These are phyloP conservation scores for Fusarium sp. DNA, from an alignment of 2,329 filamentous ascomycete genomes.

Conservation along the genomic window DNA sequence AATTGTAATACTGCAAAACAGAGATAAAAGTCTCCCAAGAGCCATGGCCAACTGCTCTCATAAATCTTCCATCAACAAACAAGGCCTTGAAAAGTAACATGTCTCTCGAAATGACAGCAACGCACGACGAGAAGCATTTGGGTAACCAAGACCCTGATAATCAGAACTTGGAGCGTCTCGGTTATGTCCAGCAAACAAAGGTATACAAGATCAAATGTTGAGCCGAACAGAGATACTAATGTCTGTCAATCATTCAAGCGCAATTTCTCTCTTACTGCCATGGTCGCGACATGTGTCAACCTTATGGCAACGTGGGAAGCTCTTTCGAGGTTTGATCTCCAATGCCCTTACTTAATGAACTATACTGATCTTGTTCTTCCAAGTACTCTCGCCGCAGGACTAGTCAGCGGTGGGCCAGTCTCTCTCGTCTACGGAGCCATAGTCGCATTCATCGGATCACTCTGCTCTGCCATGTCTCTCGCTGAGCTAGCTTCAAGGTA, in stretches of 20 bases:
- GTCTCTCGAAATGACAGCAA: not conserved
- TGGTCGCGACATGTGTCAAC: slow-evolving; percentile 21
- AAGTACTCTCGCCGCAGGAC: slow-evolving; percentile 29
- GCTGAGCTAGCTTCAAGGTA: slow-evolving; percentile 28
- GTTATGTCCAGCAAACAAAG: not conserved
- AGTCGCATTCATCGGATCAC: slow-evolving; percentile 14
- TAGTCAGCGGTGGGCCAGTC: slow-evolving; percentile 27
- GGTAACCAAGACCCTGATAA: not conserved
- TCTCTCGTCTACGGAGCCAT: slow-evolving; percentile 30
- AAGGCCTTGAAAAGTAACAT: not conserved
- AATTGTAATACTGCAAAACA: not conserved
- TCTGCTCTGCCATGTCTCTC: slow-evolving; percentile 35
- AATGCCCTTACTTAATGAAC: not conserved
- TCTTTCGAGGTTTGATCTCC: slow-evolving; percentile 20
- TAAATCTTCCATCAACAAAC: not conserved
- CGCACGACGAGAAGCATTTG: slow-evolving; percentile 1
- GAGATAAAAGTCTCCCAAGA: not conserved
- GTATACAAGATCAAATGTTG: not conserved
- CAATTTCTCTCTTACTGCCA: slow-evolving; percentile 25
- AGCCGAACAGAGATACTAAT: not conserved
- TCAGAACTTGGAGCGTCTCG: slow-evolving; percentile 5
- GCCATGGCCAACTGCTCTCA: not conserved
- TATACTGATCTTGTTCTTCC: not conserved
- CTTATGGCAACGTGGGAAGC: slow-evolving; percentile 39
- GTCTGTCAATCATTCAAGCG: not conserved